A percentile compares a stretch with the other conserved stretches of the same genome.
phyloP scores from a whole-genome alignment of 1,284 basidiomycete species.

The Cystobasidium slooffiae region DNA sequence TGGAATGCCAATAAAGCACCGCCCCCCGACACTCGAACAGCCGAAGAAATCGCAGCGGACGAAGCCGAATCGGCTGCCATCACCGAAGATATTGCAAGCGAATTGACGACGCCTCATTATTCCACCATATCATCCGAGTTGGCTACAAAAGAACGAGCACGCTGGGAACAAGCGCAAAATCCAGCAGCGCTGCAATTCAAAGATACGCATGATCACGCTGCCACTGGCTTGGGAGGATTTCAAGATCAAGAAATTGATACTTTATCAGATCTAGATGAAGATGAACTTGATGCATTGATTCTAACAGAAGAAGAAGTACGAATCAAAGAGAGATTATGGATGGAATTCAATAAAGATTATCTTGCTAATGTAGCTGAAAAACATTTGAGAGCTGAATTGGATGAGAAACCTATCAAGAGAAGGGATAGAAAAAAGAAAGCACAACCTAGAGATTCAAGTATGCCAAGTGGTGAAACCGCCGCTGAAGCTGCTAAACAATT shows the following conservation, averaged over 20 bases:
- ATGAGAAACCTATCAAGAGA: conserved; percentile 64
- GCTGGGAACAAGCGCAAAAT: conserved; percentile 25
- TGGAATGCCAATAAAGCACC: conserved; percentile 43
- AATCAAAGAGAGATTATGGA: conserved; percentile 94
- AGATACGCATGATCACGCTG: neutral
- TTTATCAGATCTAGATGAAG: conserved; percentile 82
- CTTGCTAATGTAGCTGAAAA: conserved; percentile 74
- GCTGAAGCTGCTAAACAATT: conserved; percentile 79
- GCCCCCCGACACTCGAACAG: conserved; percentile 49
- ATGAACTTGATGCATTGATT: conserved; percentile 82
- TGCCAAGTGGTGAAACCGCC: conserved; percentile 67
- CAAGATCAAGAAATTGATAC: conserved; percentile 28
- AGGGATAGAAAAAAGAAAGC: conserved; percentile 62
- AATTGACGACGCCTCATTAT: conserved; percentile 37
- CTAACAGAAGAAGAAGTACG: conserved; percentile 82
- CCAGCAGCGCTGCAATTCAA: conserved; percentile 2
- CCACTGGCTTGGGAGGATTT: conserved; percentile 29
- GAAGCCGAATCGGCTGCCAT: conserved; percentile 38
- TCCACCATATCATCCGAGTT: conserved; percentile 40
- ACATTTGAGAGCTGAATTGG: conserved; percentile 38
- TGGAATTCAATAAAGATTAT: conserved; percentile 93
- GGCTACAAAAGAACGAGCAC: conserved; percentile 24
- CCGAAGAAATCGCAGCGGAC: conserved; percentile 51
- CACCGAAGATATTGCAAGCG: conserved; percentile 42
- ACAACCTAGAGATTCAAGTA: conserved; percentile 70